Base-by-base conservation (phyloP, 1,139 yeast species). In the Saccharomyces hybrid region DNA sequence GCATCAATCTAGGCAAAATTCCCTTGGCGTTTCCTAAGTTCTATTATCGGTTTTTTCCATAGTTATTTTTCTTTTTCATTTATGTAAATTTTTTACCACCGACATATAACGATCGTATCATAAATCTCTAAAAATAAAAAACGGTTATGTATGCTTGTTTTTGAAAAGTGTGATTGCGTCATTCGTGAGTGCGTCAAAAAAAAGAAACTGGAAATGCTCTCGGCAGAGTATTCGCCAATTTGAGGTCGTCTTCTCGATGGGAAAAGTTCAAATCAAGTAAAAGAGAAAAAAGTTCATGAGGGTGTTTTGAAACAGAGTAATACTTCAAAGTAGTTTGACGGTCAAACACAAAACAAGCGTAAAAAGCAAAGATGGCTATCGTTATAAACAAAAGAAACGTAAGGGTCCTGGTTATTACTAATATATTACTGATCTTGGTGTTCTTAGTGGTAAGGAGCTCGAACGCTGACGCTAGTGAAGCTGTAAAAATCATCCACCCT, bases 371-470 rank as follows among this genome's bases (percentile, higher is more conserved):
- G 27, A 51, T 51, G 53, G 50, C 50, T 47, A 34, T 34, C 13
- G 38, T 47, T 25, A 26, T 51, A 26, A 63, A 63, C 42, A 65
- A 63, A 54, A 61, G 65, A 55, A 66, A 63, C 49, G 50, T 66
- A 38, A 62, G 71, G 49, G 59, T 65, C 11, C 32, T 64, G n/a
- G 51, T 61, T n/a, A 59, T 65, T 34, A 64, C 70, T 1, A 58
- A 62, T 11, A 41, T 64, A 48, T 54, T 65, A 13, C 49, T 67
- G 26, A 42, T 64, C n/a, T 41, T 67, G 44, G 61, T 66, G n/a
- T 63, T 61, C 54, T 62, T 65, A 44, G 62, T 67, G 16, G 56
- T 61, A 11, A 63, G 62, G 20, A 62, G 58, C 52, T 63, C 67
- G 2, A 56, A 57, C 31, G 53, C 58, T 23, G 52, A 53, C 28